phyloP scores from a whole-genome alignment of 495 filamentous ascomycete genomes.

The Monascus purpureus region DNA sequence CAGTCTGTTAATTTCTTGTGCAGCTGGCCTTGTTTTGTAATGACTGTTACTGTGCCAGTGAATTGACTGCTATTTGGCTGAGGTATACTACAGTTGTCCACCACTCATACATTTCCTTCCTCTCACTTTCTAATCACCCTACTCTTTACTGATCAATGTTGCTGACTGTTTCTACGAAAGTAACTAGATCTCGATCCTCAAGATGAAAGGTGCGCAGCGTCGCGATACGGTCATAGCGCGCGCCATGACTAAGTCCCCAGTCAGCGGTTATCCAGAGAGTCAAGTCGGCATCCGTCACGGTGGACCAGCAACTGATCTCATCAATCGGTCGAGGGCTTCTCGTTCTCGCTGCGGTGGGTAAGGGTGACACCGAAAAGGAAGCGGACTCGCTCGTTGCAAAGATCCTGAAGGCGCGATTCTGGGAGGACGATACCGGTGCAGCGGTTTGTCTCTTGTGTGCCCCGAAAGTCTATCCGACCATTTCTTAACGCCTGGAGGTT shows the following conservation, averaged over 20 bases:
- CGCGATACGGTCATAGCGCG: neutral
- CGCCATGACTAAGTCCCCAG: conserved; percentile 3
- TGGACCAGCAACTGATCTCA: conserved; percentile 83
- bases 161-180: too few species aligned
- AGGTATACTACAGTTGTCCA: too few species aligned
- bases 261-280: conserved; percentile 89
- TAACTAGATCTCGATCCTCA: too few species aligned
- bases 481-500: neutral
- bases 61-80: too few species aligned
- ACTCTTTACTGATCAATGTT: too few species aligned
- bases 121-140: too few species aligned
- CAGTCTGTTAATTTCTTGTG: too few species aligned
- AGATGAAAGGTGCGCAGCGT: conserved; percentile 34
- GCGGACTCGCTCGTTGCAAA: conserved; percentile 70
- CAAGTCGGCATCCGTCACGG: conserved; percentile 92
- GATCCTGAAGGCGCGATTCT: conserved; percentile 78
- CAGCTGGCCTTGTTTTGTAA: too few species aligned
- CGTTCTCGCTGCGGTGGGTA: conserved; percentile 81
- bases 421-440: conserved; percentile 49
- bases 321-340: conserved; percentile 81
- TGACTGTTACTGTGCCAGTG: too few species aligned
- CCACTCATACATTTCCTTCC: too few species aligned
- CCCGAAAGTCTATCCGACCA: conserved; percentile 4
- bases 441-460: conserved; percentile 11
- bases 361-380: conserved; percentile 82